Conservation (phyloP, 305 asterid species). For the Withania somnifera region DNA sequence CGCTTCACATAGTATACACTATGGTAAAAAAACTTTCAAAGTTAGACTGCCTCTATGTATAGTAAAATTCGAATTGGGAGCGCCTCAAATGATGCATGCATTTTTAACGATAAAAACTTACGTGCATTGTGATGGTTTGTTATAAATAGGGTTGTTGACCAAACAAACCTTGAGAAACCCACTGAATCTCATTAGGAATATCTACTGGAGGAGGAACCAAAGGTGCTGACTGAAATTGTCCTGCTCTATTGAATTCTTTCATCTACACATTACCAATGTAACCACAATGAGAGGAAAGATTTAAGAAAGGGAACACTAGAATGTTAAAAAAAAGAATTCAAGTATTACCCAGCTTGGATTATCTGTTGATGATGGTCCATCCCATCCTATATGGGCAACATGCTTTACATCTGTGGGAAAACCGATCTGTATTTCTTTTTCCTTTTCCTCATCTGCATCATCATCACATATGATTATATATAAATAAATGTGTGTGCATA, state of each 20-base stretch:
- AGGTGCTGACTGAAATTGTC: constrained; percentile 12
- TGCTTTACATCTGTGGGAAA: constrained; percentile 85
- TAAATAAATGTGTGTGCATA: background rate
- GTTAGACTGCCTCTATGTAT: too few species aligned
- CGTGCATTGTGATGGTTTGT: too few species aligned
- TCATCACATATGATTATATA: background rate
- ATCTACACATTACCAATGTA: constrained; percentile 1
- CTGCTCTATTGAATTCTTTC: constrained; percentile 11
- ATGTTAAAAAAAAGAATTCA: background rate
- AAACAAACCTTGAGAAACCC: constrained; percentile 14
- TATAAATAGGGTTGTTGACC: background rate
- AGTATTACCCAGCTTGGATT: constrained; percentile 61
- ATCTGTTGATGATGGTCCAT: constrained; percentile 57
- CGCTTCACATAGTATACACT: too few species aligned
- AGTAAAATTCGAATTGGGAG: background rate
- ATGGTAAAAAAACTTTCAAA: too few species aligned
- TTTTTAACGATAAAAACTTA: too few species aligned
- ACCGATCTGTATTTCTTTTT: constrained; percentile 55
- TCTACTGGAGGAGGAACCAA: background rate
- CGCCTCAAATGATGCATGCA: background rate
- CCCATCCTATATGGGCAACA: constrained; percentile 86
- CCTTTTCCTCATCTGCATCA: constrained; percentile 54
- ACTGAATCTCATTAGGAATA: constrained; percentile 1
- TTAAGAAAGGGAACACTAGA: background rate
- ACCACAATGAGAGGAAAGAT: background rate